These are phyloP conservation scores for Colletotrichum sp. DNA, from an alignment of 2,329 filamentous ascomycete genomes.

Conservation along the genomic window DNA sequence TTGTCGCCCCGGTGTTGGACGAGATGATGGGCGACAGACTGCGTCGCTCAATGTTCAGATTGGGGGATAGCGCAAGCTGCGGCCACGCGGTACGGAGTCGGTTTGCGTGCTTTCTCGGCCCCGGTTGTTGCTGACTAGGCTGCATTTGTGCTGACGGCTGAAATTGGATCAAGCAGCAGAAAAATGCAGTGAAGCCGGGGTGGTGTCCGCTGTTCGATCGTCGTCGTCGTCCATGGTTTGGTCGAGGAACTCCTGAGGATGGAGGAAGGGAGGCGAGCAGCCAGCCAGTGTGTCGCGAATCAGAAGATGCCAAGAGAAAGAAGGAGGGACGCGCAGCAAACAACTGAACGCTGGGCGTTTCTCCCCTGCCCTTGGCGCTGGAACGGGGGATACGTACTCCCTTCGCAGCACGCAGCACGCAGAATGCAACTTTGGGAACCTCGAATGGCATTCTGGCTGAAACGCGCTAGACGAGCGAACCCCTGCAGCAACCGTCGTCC, in stretches of 20 bases:
- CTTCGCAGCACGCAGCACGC: not conserved
- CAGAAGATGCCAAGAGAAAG: not conserved
- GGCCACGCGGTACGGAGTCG: not conserved
- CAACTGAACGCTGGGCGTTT: not conserved
- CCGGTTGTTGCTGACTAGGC: not conserved
- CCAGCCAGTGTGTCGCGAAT: not conserved
- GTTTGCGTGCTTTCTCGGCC: not conserved
- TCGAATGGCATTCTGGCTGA: slow-evolving; percentile 17
- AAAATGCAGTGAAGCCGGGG: not conserved
- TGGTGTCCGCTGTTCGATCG: not conserved
- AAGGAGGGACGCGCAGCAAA: not conserved
- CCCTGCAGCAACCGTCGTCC: slow-evolving; percentile 8
- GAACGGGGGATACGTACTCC: not conserved
- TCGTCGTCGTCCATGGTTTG: not conserved
- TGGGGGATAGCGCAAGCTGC: not conserved
- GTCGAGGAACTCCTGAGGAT: not conserved
- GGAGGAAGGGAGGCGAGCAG: not conserved
- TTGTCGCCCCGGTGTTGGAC: not conserved
- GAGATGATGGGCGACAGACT: slow-evolving; percentile 1
- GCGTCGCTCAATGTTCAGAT: not conserved
- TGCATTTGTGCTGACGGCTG: not conserved
- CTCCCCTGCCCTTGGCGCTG: not conserved
- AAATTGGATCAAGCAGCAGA: slow-evolving; percentile 2
- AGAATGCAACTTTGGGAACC: not conserved
- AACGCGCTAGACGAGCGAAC: slow-evolving; percentile 8